These are phyloP conservation scores for Fragaria iinumae DNA, from an alignment of 306 rosid species.

Conservation along the genomic window DNA sequence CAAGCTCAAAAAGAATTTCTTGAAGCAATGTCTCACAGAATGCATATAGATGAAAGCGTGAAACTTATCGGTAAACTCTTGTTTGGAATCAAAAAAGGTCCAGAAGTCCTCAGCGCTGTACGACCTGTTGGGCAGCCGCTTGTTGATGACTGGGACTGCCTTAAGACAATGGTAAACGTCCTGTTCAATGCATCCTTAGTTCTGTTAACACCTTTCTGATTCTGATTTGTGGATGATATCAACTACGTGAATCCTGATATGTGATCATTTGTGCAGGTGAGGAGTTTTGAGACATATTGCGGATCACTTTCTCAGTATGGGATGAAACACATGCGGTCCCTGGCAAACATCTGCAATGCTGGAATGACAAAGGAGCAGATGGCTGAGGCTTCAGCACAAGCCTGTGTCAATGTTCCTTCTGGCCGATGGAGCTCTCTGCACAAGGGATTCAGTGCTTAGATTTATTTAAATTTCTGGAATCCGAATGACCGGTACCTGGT, in stretches of 20 bases:
- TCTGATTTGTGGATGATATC: background rate
- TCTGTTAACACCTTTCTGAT: background rate
- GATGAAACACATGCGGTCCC: slow-evolving; percentile 92
- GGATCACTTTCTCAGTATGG: slow-evolving; percentile 95
- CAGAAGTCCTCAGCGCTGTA: slow-evolving; percentile 51
- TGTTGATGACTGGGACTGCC: slow-evolving; percentile 86
- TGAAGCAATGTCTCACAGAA: slow-evolving; percentile 88
- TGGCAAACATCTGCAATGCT: slow-evolving; percentile 89
- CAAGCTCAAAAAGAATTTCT: slow-evolving; percentile 77
- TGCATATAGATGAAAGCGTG: slow-evolving; percentile 73
- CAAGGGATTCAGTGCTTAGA: slow-evolving; percentile 70
- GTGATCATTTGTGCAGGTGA: slow-evolving; percentile 49
- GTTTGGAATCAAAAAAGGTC: slow-evolving; percentile 76
- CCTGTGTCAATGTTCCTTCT: slow-evolving; percentile 60
- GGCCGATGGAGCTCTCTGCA: slow-evolving; percentile 74
- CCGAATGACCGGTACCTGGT: slow-evolving; percentile 16
- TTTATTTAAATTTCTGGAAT: background rate
- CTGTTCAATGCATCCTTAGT: slow-evolving; percentile 12
- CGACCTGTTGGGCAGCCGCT: slow-evolving; percentile 70
- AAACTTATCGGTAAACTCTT: slow-evolving; percentile 72
- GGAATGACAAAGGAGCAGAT: slow-evolving; percentile 62
- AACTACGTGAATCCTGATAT: background rate
- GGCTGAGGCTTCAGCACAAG: slow-evolving; percentile 78
- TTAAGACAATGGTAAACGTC: slow-evolving; percentile 62
- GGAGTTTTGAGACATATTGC: slow-evolving; percentile 82